Evolutionary conservation across 2,329 filamentous ascomycete genomes (phyloP), one percentile per base, ranked within the genome.

Genomic region (Cladosporium sp.): DNA sequence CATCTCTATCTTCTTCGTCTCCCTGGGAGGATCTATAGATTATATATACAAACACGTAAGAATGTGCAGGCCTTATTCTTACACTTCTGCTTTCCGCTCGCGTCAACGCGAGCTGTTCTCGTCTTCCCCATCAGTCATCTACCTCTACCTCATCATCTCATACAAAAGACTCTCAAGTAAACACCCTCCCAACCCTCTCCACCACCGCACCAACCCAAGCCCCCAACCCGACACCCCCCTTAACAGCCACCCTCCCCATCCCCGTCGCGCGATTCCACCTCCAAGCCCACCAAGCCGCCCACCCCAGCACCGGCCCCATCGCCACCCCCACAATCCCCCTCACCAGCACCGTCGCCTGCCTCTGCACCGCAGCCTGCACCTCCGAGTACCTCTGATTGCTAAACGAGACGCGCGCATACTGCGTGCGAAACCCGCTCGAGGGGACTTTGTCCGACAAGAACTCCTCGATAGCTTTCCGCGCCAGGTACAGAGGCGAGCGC

Each of bases 331-430:
- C 68, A 55, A 68, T 61, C 4, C 60, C 61, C 19, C 59, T 49
- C 5, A 63, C 29, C 54, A 72, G 49, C 9, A 69, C 53, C 42
- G 72, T 73, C 2, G 85, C 83, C 67, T 96, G 90, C 49, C 79
- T 70, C 50, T 85, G 79, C 51, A 86, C 89, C 57, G 79, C 80
- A 34, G 72, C 74, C 29, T 89, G 79, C 3, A 97, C 87, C 54
- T 95, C 85, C 0, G 87, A 88, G 68, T 99, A 99, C 17, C 88
- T 76, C 71, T 95, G 86, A 62, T 96, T 96, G 53, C 89, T 89
- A 67, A 99, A 99, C 59, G 90, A 96, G 7, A 99, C 85, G 17
- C 92, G 80, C 1, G 87, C 84, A 66, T 99, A 99, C 71, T 96
- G 89, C 2, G 93, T 99, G 64, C 86, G 83, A 84, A 92, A 96